Evolutionary conservation across 1,284 basidiomycete genomes (phyloP), one percentile per base, ranked within the genome.

Genomic region (Peniophora sp.): DNA sequence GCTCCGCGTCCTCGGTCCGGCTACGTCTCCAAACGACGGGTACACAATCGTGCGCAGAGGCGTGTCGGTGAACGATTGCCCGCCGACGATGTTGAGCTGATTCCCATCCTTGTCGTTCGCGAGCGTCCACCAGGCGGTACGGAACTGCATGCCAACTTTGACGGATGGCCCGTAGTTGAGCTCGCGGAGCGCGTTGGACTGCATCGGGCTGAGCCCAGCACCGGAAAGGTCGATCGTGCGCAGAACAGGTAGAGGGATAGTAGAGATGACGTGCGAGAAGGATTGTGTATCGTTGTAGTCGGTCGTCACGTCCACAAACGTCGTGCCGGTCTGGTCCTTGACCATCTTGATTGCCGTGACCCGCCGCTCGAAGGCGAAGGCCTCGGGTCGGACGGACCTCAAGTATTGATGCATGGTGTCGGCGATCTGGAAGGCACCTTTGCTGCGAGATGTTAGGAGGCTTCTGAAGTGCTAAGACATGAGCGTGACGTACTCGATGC

Each of bases 121-220:
- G n/a, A 47, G 38, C 45, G 55, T 50, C 62, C 62, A 65, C 63
- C 60, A 64, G 22, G 46, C 43, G 10, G 51, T 50, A 17, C 49
- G 57, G 58, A 70, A 70, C 55, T 60, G 55, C 3, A 69, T 58
- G 1, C 61, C 68, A 47, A 70, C 52, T 53, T 70, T 70, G 50
- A 56, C 53, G 14, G 60, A 51, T 3, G 63, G 51, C 11, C 54
- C 53, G 45, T 70, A 69, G 20, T 55, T 45, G n/a, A 69, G 59
- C 9, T 49, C 10, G 20, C 67, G 66, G 11, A 69, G 44, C 0
- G 64, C 66, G 14, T 51, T 59, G 34, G 32, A 38, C 53, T 67
- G 65, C 3, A 25, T 49, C 46, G 51, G 53, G 22, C 51, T 48
- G 32, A 64, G 54, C 19, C 57, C 51, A 12, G 25, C 32, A 0